phyloP scores from a whole-genome alignment of 352 stramenopile species.

The Phytopythium aichiense region DNA sequence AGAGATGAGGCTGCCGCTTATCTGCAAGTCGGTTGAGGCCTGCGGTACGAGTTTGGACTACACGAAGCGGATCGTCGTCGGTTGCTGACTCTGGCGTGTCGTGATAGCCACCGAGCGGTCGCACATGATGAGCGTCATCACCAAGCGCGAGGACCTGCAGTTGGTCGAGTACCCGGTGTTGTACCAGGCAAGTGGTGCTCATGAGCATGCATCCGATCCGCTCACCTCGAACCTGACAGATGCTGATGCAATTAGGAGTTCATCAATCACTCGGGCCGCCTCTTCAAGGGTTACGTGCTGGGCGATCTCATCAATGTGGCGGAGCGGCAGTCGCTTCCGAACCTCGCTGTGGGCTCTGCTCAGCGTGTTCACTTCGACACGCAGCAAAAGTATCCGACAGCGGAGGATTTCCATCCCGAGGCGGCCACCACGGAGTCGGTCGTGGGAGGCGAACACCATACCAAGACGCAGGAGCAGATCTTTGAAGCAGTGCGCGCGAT shows the following conservation, averaged over 20 bases:
- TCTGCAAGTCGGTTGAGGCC: slow-evolving; percentile 82
- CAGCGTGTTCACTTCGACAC: slow-evolving; percentile 78
- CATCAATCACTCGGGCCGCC: slow-evolving; percentile 69
- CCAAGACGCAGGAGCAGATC: slow-evolving; percentile 40
- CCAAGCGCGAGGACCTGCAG: slow-evolving; percentile 51
- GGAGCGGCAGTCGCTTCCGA: slow-evolving; percentile 70
- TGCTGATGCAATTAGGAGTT: slow-evolving; percentile 48
- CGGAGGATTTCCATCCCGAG: slow-evolving; percentile 47
- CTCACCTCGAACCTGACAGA: neutral
- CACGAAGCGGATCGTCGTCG: neutral
- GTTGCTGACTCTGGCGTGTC: slow-evolving; percentile 3
- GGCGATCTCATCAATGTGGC: slow-evolving; percentile 72
- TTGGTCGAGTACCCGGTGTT: slow-evolving; percentile 52
- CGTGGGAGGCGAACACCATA: neutral
- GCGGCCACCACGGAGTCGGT: neutral
- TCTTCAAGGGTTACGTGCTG: slow-evolving; percentile 86
- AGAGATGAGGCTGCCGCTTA: slow-evolving; percentile 51
- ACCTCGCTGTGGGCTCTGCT: slow-evolving; percentile 43
- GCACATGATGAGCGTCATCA: slow-evolving; percentile 83
- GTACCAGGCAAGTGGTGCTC: slow-evolving; percentile 47
- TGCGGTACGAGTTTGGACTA: slow-evolving; percentile 43
- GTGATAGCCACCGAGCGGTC: slow-evolving; percentile 65
- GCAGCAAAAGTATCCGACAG: slow-evolving; percentile 70
- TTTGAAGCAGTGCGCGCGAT: slow-evolving; percentile 57
- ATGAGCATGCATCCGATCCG: neutral